Conservation (phyloP, 768 basidiomycete genomes). For the Lanmaoa pseudosensibilis region DNA sequence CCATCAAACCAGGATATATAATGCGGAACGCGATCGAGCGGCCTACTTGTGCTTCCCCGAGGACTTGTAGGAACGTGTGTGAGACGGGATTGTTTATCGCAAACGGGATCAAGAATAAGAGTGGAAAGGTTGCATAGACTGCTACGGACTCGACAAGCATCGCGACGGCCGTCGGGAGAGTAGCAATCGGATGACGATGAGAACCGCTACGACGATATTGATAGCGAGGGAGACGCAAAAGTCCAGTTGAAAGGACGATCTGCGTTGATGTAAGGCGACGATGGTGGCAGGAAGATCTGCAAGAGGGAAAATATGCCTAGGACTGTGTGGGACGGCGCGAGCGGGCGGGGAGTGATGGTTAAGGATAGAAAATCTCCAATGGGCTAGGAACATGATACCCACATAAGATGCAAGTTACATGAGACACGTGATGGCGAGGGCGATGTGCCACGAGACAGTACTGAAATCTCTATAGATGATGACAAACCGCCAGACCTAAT, state of each 20-base stretch:
- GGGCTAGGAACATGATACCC: neutral
- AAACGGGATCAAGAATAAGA: constrained; percentile 31
- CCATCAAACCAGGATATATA: neutral
- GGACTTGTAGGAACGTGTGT: constrained; percentile 35
- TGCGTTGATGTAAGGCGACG: constrained; percentile 25
- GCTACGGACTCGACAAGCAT: constrained; percentile 31
- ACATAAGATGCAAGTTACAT: constrained; percentile 27
- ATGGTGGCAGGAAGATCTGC: constrained; percentile 26
- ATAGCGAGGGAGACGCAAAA: constrained; percentile 4
- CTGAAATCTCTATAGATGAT: constrained; percentile 24
- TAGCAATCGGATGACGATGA: constrained; percentile 29
- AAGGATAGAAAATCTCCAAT: neutral
- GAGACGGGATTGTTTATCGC: constrained; percentile 22
- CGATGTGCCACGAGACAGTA: constrained; percentile 7
- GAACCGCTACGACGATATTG: constrained; percentile 25
- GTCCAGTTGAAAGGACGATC: constrained; percentile 24
- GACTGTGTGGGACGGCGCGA: constrained; percentile 6
- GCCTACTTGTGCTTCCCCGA: constrained; percentile 36
- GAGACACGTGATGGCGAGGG: constrained; percentile 17
- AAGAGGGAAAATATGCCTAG: constrained; percentile 26
- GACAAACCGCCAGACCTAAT: constrained; percentile 29
- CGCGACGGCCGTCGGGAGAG: constrained; percentile 25
- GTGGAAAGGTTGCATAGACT: constrained; percentile 26
- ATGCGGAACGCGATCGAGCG: neutral
- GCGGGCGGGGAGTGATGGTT: too few species aligned